These are phyloP conservation scores for Suhomyces taliae DNA, from an alignment of 1,139 yeast species.

Conservation along the genomic window DNA sequence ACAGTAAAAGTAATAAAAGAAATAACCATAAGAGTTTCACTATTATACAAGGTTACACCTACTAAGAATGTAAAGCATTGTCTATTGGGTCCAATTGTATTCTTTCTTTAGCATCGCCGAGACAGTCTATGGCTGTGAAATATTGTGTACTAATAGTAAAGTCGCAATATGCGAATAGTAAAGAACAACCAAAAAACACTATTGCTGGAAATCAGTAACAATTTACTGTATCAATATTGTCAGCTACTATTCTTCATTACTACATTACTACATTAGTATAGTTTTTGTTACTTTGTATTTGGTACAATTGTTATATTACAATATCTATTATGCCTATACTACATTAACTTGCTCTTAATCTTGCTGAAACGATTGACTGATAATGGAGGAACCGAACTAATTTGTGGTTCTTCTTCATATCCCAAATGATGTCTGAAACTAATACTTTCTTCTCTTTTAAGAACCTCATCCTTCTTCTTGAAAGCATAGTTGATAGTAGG, in stretches of 20 bases:
- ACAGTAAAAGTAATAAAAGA: too few relatives aligned
- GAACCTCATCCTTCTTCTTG: slow-evolving; percentile 43
- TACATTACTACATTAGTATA: not conserved
- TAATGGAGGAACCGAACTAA: slow-evolving; percentile 1
- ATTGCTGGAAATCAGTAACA: too few relatives aligned
- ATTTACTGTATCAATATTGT: too few relatives aligned
- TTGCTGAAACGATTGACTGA: slow-evolving; percentile 12
- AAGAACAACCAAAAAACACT: too few relatives aligned
- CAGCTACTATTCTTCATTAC: not conserved
- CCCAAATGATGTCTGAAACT: slow-evolving; percentile 42
- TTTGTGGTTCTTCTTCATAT: slow-evolving; percentile 4
- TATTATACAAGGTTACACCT: too few relatives aligned
- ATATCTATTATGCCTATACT: slow-evolving; percentile 2
- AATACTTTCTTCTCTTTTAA: slow-evolving; percentile 54
- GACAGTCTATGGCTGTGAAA: too few relatives aligned
- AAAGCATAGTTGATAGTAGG: slow-evolving; percentile 21
- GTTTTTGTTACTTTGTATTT: not conserved
- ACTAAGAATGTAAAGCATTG: too few relatives aligned
- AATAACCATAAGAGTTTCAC: too few relatives aligned
- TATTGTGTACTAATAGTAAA: too few relatives aligned
- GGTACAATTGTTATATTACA: not conserved
- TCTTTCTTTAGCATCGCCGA: too few relatives aligned
- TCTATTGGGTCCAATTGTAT: too few relatives aligned
- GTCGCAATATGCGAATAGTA: too few relatives aligned
- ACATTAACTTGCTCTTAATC: slow-evolving; percentile 13